Conservation (phyloP, 2,329 filamentous ascomycete genomes). For the Parastagonospora avenae region DNA sequence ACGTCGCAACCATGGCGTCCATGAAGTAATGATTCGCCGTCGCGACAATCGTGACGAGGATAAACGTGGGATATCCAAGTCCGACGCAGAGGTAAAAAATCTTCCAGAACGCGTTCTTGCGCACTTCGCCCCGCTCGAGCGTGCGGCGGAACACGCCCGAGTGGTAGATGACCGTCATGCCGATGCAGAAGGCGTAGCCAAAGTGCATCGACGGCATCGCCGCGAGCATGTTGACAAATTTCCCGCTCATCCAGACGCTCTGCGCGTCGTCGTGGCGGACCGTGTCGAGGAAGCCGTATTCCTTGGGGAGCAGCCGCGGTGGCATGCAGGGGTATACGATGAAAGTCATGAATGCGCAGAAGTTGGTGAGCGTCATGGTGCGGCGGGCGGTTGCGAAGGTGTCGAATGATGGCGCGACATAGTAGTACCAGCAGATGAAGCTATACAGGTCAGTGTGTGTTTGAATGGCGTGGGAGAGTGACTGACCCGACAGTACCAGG, state of each 20-base stretch:
- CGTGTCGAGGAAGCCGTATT: constrained; percentile 54
- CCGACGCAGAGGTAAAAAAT: constrained; percentile 54
- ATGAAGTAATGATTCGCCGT: constrained; percentile 68
- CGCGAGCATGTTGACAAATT: constrained; percentile 54
- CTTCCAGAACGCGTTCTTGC: constrained; percentile 51
- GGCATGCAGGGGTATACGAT: constrained; percentile 61
- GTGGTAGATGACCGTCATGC: constrained; percentile 59
- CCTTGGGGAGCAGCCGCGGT: constrained; percentile 52
- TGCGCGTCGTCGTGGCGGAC: constrained; percentile 55
- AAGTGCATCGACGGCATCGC: constrained; percentile 60
- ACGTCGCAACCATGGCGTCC: constrained; percentile 58
- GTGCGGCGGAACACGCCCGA: constrained; percentile 54
- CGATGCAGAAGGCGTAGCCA: constrained; percentile 60
- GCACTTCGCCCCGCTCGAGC: constrained; percentile 49
- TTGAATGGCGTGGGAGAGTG: not conserved
- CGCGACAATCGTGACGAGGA: constrained; percentile 63
- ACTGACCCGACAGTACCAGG: constrained; percentile 63
- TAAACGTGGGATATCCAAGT: constrained; percentile 59
- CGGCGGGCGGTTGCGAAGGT: constrained; percentile 52
- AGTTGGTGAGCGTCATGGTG: constrained; percentile 58
- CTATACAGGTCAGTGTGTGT: constrained; percentile 44
- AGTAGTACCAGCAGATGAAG: constrained; percentile 69
- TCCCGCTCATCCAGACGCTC: constrained; percentile 54
- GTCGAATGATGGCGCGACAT: constrained; percentile 58
- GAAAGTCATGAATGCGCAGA: constrained; percentile 59